A percentile compares a stretch with the other conserved stretches of the same genome.
phyloP scores from a whole-genome alignment of 306 rosid species.

The Herpetospermum pedunculosum region DNA sequence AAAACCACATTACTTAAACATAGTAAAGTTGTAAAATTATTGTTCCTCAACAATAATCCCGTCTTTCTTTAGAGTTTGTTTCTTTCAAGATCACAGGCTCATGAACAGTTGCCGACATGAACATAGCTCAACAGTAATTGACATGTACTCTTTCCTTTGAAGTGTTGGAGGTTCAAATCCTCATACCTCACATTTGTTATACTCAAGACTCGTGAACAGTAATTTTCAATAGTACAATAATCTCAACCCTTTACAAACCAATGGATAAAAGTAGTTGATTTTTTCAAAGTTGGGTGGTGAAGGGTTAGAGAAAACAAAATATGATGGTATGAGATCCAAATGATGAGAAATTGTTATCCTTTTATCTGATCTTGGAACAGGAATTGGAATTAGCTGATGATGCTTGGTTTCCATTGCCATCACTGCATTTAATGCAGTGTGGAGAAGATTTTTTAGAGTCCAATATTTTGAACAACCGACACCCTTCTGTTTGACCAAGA shows the following conservation, averaged over 20 bases:
- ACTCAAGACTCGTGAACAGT: no score
- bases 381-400: neutral
- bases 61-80: neutral
- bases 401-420: neutral
- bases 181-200: no score
- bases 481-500: neutral
- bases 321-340: neutral
- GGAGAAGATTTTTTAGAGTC: neutral
- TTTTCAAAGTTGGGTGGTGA: neutral
- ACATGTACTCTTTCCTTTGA: no score
- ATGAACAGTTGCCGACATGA: no score
- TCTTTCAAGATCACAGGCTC: neutral
- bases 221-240: no score
- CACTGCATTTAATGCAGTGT: neutral
- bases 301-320: neutral
- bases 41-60: neutral
- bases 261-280: no score
- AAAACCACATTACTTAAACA: neutral
- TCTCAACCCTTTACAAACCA: no score
- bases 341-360: neutral
- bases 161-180: no score
- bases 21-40: neutral
- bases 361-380: neutral
- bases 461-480: neutral
- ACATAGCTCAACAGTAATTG: no score